Conservation (phyloP, 2,329 filamentous ascomycete genomes). For the Penicillium sp. region DNA sequence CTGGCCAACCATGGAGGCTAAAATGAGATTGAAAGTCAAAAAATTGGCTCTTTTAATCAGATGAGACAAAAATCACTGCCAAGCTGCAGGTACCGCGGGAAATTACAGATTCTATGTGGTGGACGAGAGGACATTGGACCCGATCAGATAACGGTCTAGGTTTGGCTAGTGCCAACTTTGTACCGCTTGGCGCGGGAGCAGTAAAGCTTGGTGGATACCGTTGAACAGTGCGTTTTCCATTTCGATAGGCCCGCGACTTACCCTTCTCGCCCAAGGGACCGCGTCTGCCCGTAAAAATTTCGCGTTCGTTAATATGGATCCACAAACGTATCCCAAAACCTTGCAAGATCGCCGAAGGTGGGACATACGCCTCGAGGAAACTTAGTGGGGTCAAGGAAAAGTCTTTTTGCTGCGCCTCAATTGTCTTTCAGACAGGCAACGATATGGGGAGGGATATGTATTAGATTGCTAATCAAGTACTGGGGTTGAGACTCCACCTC, state of each 20-base stretch:
- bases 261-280: not conserved
- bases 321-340: not conserved
- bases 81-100: not conserved
- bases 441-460: not conserved
- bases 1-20: not conserved
- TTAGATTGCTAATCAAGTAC: not conserved
- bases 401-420: not conserved
- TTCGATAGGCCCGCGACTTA: not conserved
- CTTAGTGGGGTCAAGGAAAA: not conserved
- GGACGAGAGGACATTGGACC: not conserved
- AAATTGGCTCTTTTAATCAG: not conserved
- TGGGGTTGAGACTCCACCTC: not conserved
- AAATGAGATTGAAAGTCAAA: not conserved
- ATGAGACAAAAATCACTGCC: not conserved
- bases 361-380: not conserved
- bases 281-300: not conserved
- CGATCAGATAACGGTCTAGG: conserved; percentile 15
- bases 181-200: conserved; percentile 6
- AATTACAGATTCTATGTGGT: not conserved
- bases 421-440: not conserved
- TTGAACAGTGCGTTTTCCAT: not conserved
- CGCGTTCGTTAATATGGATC: not conserved
- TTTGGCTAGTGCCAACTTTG: conserved; percentile 7
- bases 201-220: not conserved
- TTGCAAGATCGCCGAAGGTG: not conserved